A percentile compares a stretch with the other conserved stretches of the same genome.
Evolutionary conservation across 2,329 filamentous ascomycete species (phyloP).

Genomic region (Xylaria digitata): DNA sequence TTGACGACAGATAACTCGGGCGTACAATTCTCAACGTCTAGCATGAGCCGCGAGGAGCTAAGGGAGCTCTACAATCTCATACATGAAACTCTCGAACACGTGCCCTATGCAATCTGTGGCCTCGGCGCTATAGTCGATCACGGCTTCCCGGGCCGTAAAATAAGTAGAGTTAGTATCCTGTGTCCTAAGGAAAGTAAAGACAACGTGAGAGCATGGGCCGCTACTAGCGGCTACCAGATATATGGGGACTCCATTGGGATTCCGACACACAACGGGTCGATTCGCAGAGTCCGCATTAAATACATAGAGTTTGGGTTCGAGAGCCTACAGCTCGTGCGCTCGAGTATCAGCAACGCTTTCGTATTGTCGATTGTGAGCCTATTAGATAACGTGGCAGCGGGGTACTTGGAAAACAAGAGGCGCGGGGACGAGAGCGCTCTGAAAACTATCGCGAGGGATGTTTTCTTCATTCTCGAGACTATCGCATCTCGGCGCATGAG

Average conservation of each 20-base stretch:
- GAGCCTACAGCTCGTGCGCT: slow-evolving; percentile 41
- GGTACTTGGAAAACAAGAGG: slow-evolving; percentile 37
- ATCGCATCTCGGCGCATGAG: slow-evolving; percentile 15
- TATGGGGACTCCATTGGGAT: slow-evolving; percentile 58
- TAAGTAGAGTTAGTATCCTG: slow-evolving; percentile 54
- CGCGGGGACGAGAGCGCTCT: slow-evolving; percentile 33
- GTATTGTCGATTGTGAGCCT: slow-evolving; percentile 44
- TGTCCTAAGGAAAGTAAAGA: slow-evolving; percentile 53
- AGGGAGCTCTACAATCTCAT: slow-evolving; percentile 55
- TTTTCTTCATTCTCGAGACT: slow-evolving; percentile 43
- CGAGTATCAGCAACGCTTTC: slow-evolving; percentile 35
- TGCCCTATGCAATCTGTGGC: slow-evolving; percentile 61
- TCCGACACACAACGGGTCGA: slow-evolving; percentile 52
- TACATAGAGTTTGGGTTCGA: slow-evolving; percentile 52
- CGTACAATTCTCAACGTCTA: slow-evolving; percentile 35
- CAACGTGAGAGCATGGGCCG: slow-evolving; percentile 57
- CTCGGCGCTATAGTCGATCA: slow-evolving; percentile 58
- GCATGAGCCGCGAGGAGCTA: slow-evolving; percentile 50
- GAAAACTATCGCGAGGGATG: slow-evolving; percentile 38
- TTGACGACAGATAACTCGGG: background rate
- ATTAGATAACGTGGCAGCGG: slow-evolving; percentile 46
- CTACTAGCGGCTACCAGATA: slow-evolving; percentile 50
- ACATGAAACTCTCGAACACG: slow-evolving; percentile 54
- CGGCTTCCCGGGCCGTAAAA: slow-evolving; percentile 51
- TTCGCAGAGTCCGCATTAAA: slow-evolving; percentile 53